These are phyloP conservation scores for Venturia oleaginea DNA, from an alignment of 2,329 filamentous ascomycete species.

Conservation along the genomic window DNA sequence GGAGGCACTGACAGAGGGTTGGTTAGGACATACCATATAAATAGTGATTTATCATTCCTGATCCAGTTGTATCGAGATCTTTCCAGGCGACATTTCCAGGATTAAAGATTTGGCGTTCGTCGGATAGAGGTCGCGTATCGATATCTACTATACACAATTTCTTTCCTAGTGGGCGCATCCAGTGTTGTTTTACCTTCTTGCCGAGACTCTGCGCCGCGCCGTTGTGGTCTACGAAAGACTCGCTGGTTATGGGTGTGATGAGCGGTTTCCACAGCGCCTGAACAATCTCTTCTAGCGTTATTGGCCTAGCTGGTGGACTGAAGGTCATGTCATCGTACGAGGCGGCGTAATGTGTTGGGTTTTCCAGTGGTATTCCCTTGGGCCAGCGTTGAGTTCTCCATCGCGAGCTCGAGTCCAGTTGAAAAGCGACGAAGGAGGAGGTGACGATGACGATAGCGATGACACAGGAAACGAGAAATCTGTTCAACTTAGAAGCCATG, in stretches of 20 bases:
- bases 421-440: neutral
- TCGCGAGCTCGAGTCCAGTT: neutral
- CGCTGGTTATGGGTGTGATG: neutral
- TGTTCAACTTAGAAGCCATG: neutral
- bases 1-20: neutral
- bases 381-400: neutral
- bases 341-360: neutral
- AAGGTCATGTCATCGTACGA: neutral
- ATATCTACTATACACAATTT: conserved; percentile 25
- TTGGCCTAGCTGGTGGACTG: neutral
- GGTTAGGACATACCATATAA: conserved; percentile 25
- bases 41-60: conserved; percentile 32
- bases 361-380: neutral
- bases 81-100: conserved; percentile 13
- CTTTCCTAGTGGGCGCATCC: conserved; percentile 21
- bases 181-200: conserved; percentile 13
- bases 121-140: conserved; percentile 20
- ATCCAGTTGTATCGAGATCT: conserved; percentile 26
- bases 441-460: neutral
- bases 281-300: neutral
- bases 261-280: conserved; percentile 10
- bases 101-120: conserved; percentile 16
- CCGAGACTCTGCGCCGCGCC: neutral
- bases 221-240: neutral
- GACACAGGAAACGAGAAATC: neutral